These are phyloP conservation scores for Coemansia sp. DNA, from an alignment of 192 early-diverging fungal species.

Conservation along the genomic window DNA sequence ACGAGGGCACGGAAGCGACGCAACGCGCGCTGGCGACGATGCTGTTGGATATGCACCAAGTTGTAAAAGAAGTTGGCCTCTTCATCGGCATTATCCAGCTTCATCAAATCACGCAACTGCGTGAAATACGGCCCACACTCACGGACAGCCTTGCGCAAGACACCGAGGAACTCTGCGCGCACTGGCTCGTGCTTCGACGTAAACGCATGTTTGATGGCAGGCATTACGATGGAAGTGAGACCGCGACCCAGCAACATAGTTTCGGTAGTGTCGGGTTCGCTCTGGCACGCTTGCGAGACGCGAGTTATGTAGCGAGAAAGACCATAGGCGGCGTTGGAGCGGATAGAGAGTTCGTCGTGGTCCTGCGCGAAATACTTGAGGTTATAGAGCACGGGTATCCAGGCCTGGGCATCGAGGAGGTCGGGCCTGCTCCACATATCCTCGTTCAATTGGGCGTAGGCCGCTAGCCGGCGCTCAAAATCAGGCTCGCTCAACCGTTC, in stretches of 20 bases:
- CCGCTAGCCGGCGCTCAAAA: constrained; percentile 78
- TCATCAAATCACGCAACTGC: constrained; percentile 44
- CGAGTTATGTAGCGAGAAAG: constrained; percentile 72
- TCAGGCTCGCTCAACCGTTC: constrained; percentile 84
- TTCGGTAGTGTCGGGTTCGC: constrained; percentile 21
- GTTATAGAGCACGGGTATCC: constrained; percentile 91
- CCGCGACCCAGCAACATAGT: constrained; percentile 14
- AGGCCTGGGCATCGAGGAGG: constrained; percentile 68
- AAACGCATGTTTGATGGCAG: constrained; percentile 42
- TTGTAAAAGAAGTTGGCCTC: constrained; percentile 95
- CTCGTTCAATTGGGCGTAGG: constrained; percentile 73
- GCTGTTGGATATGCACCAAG: constrained; percentile 92
- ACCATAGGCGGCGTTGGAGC: constrained; percentile 77
- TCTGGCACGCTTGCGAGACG: constrained; percentile 31
- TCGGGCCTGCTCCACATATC: constrained; percentile 58
- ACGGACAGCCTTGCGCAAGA: constrained; percentile 34
- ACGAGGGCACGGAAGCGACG: constrained; percentile 65
- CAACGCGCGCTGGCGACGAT: constrained; percentile 86
- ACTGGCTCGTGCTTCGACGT: constrained; percentile 36
- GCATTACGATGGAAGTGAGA: constrained; percentile 32
- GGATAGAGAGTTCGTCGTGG: constrained; percentile 82
- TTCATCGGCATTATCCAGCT: constrained; percentile 46
- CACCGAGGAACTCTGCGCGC: constrained; percentile 37
- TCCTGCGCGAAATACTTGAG: constrained; percentile 82
- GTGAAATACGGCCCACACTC: constrained; percentile 39